Conservation (phyloP, 2,329 filamentous ascomycete genomes). For the Dothideomycetes sp. region DNA sequence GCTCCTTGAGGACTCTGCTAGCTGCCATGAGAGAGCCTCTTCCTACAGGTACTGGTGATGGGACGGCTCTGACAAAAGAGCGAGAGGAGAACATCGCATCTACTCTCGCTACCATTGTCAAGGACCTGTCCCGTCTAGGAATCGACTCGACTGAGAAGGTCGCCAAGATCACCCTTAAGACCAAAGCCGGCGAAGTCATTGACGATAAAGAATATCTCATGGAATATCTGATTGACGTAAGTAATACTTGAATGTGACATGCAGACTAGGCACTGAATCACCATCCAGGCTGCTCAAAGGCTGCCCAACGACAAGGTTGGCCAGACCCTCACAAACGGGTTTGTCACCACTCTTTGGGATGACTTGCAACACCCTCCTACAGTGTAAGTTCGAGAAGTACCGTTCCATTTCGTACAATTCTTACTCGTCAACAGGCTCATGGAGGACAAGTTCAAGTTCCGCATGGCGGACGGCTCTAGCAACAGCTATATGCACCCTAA, state of each 20-base stretch:
- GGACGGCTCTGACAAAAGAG: slow-evolving; percentile 29
- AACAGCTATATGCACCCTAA: slow-evolving; percentile 54
- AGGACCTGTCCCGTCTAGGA: slow-evolving; percentile 27
- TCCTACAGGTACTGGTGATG: slow-evolving; percentile 36
- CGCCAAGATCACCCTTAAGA: slow-evolving; percentile 21
- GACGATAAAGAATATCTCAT: slow-evolving; percentile 56
- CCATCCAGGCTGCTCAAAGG: slow-evolving; percentile 29
- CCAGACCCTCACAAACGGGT: slow-evolving; percentile 33
- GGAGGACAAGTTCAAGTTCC: slow-evolving; percentile 36
- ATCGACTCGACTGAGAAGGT: slow-evolving; percentile 30
- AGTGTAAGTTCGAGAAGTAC: slow-evolving; percentile 19
- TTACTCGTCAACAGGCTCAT: slow-evolving; percentile 25
- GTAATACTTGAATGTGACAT: neutral
- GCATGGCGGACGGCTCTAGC: slow-evolving; percentile 41
- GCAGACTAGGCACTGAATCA: slow-evolving; percentile 9
- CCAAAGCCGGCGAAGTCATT: slow-evolving; percentile 41
- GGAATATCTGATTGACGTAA: slow-evolving; percentile 46
- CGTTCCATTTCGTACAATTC: neutral
- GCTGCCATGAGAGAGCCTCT: slow-evolving; percentile 25
- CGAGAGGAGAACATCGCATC: slow-evolving; percentile 13
- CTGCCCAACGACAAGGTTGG: slow-evolving; percentile 34
- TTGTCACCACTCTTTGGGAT: slow-evolving; percentile 39
- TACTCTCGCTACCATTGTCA: slow-evolving; percentile 17
- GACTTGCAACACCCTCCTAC: slow-evolving; percentile 41
- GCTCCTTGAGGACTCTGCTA: slow-evolving; percentile 22